Conservation (phyloP, 2,329 filamentous ascomycete genomes). For the Mycosphaerella arachidis region DNA sequence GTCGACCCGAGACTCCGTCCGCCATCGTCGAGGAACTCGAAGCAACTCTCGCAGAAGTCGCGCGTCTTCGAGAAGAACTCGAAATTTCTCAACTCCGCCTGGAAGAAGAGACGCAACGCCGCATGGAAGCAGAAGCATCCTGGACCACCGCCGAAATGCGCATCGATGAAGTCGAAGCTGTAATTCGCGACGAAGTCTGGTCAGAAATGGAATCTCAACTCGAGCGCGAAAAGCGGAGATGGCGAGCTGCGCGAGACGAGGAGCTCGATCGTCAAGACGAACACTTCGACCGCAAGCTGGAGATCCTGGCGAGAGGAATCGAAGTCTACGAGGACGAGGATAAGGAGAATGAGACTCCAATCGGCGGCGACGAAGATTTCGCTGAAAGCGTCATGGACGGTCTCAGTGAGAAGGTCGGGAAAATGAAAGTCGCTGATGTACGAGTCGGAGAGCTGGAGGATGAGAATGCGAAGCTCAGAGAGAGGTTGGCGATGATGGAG, state of each 20-base stretch:
- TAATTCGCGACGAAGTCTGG: conserved; percentile 83
- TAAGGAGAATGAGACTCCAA: conserved; percentile 8
- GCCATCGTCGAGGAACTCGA: conserved; percentile 65
- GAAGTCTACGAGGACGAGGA: conserved; percentile 40
- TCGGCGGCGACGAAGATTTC: background rate
- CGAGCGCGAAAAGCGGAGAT: conserved; percentile 70
- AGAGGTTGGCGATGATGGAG: conserved; percentile 38
- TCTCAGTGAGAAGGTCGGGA: conserved; percentile 5
- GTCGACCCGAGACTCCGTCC: conserved; percentile 43
- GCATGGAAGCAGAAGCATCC: conserved; percentile 68
- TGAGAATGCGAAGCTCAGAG: conserved; percentile 43
- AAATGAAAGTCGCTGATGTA: conserved; percentile 9
- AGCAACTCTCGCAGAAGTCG: conserved; percentile 73
- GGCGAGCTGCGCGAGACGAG: conserved; percentile 71
- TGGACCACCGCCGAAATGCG: conserved; percentile 60
- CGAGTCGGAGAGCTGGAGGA: conserved; percentile 38
- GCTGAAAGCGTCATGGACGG: conserved; percentile 11
- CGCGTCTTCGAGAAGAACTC: conserved; percentile 71
- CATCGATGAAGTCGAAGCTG: conserved; percentile 73
- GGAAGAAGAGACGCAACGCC: conserved; percentile 64
- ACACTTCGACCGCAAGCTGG: conserved; percentile 84
- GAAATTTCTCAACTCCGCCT: conserved; percentile 68
- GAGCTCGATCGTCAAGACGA: conserved; percentile 75
- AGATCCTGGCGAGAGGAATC: conserved; percentile 59
- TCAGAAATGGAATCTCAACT: conserved; percentile 78